Evolutionary conservation across 1,139 yeast species (phyloP), one percentile per base, ranked within the genome.

Genomic region (Kodamaea fungicola): DNA sequence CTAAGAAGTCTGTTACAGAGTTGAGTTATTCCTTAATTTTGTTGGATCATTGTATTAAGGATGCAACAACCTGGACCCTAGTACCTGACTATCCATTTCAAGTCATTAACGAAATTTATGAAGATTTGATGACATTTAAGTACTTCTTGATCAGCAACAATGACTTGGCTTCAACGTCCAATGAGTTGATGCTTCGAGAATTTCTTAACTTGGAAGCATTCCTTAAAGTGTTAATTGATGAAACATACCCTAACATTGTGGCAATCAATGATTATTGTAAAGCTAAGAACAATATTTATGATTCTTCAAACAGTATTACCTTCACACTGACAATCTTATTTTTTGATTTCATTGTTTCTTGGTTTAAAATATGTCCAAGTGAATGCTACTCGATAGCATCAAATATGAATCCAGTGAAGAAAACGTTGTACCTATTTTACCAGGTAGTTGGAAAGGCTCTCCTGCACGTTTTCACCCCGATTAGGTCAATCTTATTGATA

Each of bases 341-440:
- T n/a, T 68, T 62, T 45, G 59, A 66, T 25, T 38, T 67, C 34
- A 35, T 64, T 12, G 57, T 52, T 19, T 54, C 55, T 23, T 69
- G 74, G 71, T 61, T 64, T 40, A 59, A 54, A 28, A 54, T 62
- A 37, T 54, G 58, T 33, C 73, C 74, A 0, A 57, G 65, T 31
- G 64, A 64, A 28, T 57, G 62, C 8, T 45, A 57, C 38, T 51
- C 67, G 2, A 49, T 63, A 31, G 64, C 67, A 2, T 46, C 60
- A 8, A 46, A 46, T 4, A 50, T 56, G 40, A 44, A 57, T 22
- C 64, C 71, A 0, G 48, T 63, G 9, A 65, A 61, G 38, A 60
- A 62, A 38, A 55, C 62, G 3, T 57, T 64, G 33, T 64, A 61
- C 40, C 49, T 68, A 26, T 65, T 67, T 38, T 68, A 50, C 44